Conservation (phyloP, 441 rosid genomes). For the Sinapis alba region DNA sequence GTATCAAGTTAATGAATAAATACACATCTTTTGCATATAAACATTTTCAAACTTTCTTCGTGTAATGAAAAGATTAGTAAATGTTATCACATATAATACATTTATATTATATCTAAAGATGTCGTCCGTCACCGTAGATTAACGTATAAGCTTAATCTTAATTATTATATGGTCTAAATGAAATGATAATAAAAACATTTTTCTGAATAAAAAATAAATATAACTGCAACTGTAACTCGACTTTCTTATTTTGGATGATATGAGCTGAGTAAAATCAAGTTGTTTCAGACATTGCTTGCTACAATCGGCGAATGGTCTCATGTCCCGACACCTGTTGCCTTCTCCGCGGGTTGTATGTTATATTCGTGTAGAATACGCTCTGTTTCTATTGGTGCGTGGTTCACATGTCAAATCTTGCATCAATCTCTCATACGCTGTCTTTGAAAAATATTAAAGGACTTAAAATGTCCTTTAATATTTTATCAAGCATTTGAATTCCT, state of each 20-base stretch:
- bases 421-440: conserved; percentile 1
- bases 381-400: conserved; percentile 12
- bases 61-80: neutral
- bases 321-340: conserved; percentile 41
- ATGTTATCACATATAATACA: neutral
- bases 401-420: conserved; percentile 3
- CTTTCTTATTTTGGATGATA: conserved; percentile 42
- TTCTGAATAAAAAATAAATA: neutral
- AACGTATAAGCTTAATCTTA: neutral
- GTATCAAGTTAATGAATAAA: neutral
- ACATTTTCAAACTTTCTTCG: neutral
- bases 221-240: conserved; percentile 31
- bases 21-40: neutral
- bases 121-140: neutral
- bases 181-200: neutral
- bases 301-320: conserved; percentile 35
- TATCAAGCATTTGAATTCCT: neutral
- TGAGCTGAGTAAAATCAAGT: conserved; percentile 29
- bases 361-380: conserved; percentile 12
- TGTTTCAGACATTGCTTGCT: conserved; percentile 41
- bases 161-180: neutral
- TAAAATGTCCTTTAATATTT: neutral
- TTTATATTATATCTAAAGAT: neutral
- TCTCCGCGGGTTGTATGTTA: conserved; percentile 9
- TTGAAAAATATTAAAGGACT: neutral